Conservation (phyloP, 345 rosid genomes). For the Syzygium jambos region DNA sequence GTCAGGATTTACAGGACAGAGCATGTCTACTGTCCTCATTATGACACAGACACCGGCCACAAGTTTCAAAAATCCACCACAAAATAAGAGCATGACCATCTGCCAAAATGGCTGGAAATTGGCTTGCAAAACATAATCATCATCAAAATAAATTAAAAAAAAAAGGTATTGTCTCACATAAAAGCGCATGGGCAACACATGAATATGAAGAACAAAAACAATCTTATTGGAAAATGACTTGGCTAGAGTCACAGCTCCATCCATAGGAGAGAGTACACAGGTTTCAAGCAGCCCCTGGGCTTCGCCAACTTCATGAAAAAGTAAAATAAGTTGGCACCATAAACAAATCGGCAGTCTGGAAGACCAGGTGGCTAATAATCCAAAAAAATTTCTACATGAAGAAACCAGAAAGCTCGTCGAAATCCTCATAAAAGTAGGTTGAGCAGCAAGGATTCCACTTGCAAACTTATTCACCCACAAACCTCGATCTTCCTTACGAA, state of each 20-base stretch:
- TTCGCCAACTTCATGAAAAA: background rate
- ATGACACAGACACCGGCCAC: background rate
- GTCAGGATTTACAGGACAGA: too few relatives aligned
- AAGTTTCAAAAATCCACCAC: background rate
- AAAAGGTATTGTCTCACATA: background rate
- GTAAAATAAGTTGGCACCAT: background rate
- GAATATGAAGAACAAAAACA: background rate
- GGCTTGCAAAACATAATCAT: background rate
- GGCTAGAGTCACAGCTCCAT: background rate
- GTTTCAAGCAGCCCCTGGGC: background rate
- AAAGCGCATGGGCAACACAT: background rate
- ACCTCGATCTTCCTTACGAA: background rate
- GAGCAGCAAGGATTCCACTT: background rate
- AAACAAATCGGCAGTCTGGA: background rate
- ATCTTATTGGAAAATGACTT: background rate
- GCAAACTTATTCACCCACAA: background rate
- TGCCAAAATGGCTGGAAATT: background rate
- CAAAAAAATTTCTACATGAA: background rate
- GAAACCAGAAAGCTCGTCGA: background rate
- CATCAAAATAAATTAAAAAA: background rate
- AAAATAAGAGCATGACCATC: background rate
- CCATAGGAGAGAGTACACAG: background rate
- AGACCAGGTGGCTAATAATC: background rate
- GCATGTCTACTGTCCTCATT: too few relatives aligned
- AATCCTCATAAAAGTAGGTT: background rate